A percentile compares a stretch with the other conserved stretches of the same genome.
These are phyloP conservation scores for Phytophthora cactorum DNA, from an alignment of 352 stramenopile species.

Conservation along the genomic window DNA sequence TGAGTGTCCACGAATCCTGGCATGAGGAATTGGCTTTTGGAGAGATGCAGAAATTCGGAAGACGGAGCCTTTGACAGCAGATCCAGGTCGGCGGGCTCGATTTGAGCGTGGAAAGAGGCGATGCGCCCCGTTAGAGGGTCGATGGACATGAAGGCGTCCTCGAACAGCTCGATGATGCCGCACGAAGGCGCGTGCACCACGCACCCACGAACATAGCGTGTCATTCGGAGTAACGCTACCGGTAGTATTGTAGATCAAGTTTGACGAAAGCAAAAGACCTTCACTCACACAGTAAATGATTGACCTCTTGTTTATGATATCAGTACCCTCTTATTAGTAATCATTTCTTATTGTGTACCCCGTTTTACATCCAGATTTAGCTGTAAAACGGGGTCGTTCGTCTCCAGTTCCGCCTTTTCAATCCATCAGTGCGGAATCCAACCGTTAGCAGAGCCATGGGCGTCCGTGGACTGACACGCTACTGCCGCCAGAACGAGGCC, in stretches of 20 bases:
- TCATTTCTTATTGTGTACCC: too few species aligned
- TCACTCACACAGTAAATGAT: too few species aligned
- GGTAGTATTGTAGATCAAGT: too few species aligned
- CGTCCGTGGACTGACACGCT: constrained; percentile 64
- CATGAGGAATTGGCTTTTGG: constrained; percentile 69
- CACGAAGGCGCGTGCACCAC: constrained; percentile 52
- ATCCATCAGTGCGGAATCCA: constrained; percentile 4
- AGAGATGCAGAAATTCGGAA: constrained; percentile 27
- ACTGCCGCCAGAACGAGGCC: constrained; percentile 60
- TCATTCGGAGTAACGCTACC: not conserved
- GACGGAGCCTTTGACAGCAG: constrained; percentile 11
- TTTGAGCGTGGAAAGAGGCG: constrained; percentile 44
- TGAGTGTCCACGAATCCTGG: constrained; percentile 93
- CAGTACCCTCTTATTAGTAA: too few species aligned
- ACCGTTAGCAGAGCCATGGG: constrained; percentile 49
- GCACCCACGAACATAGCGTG: constrained; percentile 43
- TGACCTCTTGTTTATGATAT: too few species aligned
- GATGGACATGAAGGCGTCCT: constrained; percentile 56
- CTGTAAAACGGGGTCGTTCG: too few species aligned
- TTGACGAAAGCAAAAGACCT: too few species aligned
- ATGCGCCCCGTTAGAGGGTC: constrained; percentile 45
- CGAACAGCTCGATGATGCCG: constrained; percentile 44
- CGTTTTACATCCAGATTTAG: too few species aligned
- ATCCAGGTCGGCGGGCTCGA: constrained; percentile 26
- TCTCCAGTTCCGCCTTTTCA: not conserved